phyloP scores from a whole-genome alignment of 169 alveolate species.

The Plasmodium adleri region DNA sequence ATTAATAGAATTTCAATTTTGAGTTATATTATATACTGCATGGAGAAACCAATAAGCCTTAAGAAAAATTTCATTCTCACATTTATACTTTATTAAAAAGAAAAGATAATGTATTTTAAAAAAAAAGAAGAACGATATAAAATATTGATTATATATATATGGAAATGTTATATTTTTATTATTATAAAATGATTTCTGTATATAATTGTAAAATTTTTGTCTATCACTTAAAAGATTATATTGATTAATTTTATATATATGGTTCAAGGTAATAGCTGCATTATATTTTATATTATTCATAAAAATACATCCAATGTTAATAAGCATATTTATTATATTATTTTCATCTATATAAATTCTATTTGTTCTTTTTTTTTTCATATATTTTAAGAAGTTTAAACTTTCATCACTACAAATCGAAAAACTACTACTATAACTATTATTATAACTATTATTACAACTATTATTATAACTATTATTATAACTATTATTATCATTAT shows the following conservation, averaged over 20 bases:
- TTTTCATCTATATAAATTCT: conserved; percentile 22
- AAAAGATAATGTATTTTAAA: conserved; percentile 63
- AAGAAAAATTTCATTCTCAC: conserved; percentile 27
- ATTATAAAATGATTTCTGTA: conserved; percentile 38
- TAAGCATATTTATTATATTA: conserved; percentile 16
- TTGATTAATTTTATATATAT: conserved; percentile 25
- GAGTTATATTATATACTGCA: conserved; percentile 46
- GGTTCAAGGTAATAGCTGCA: conserved; percentile 7
- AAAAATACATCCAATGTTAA: conserved; percentile 53
- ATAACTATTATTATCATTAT: not conserved
- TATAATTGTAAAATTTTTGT: conserved; percentile 52
- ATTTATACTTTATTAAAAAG: conserved; percentile 47
- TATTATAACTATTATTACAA: not conserved
- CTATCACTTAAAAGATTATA: conserved; percentile 26
- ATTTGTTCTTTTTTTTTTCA: conserved; percentile 27
- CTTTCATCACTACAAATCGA: conserved; percentile 60
- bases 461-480: not conserved
- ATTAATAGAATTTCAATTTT: not conserved
- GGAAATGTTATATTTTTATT: conserved; percentile 22
- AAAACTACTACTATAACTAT: not conserved
- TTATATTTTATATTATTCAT: conserved; percentile 52
- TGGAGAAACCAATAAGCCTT: conserved; percentile 44
- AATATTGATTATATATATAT: conserved; percentile 40
- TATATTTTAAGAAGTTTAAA: conserved; percentile 61
- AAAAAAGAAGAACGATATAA: conserved; percentile 51